Evolutionary conservation across 2,329 filamentous ascomycete species (phyloP).

Genomic region (Calonectria ilicicola): DNA sequence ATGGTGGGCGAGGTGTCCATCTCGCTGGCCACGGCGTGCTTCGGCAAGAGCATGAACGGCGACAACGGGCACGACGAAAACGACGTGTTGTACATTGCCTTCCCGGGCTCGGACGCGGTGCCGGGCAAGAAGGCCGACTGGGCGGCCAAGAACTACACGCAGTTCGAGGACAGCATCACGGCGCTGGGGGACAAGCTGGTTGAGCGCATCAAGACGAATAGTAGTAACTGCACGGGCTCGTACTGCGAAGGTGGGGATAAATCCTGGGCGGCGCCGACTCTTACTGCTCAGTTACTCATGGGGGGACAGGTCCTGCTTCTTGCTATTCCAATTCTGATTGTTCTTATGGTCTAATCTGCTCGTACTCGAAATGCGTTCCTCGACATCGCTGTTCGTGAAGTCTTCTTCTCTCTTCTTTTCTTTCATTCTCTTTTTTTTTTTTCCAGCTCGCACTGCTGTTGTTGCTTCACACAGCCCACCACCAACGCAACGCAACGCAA

Average conservation of each 20-base stretch:
- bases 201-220: constrained; percentile 41
- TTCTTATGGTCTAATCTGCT: constrained; percentile 39
- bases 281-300: constrained; percentile 14
- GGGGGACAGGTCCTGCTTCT: constrained; percentile 32
- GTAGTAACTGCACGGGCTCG: constrained; percentile 1
- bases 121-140: constrained; percentile 68
- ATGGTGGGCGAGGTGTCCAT: constrained; percentile 69
- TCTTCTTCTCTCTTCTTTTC: not conserved
- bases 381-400: not conserved
- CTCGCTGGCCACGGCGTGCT: constrained; percentile 69
- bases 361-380: constrained; percentile 32
- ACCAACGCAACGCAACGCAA: too few species aligned
- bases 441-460: too few species aligned
- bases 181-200: constrained; percentile 64
- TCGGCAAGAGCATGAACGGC: constrained; percentile 64
- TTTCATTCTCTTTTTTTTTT: too few species aligned
- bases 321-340: constrained; percentile 39
- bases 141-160: constrained; percentile 59
- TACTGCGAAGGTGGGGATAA: constrained; percentile 28
- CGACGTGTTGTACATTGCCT: constrained; percentile 73
- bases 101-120: constrained; percentile 67
- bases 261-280: not conserved
- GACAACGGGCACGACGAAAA: constrained; percentile 66
- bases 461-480: not conserved
- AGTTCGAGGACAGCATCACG: constrained; percentile 67